A percentile compares a stretch with the other conserved stretches of the same genome.
Conservation (phyloP, 140 eudicot species). For the Cichorium intybus region DNA sequence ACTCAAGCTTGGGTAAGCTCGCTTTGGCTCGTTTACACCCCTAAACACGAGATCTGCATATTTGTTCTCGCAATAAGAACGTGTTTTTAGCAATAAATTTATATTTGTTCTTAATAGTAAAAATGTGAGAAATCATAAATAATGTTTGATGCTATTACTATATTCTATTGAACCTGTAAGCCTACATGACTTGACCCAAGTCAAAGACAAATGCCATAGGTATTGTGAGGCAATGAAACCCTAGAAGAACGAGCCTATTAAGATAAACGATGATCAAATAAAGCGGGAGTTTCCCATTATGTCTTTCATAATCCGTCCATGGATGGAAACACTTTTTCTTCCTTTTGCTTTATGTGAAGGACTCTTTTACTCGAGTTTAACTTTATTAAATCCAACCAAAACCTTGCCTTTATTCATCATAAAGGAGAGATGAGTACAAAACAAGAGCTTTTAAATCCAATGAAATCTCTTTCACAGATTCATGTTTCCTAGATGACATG, state of each 20-base stretch:
- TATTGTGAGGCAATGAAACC: neutral
- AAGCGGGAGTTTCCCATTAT: conserved; percentile 20
- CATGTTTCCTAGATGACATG: conserved; percentile 31
- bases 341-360: conserved; percentile 43
- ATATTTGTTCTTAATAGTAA: neutral
- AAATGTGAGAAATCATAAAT: neutral
- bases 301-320: conserved; percentile 25
- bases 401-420: conserved; percentile 32
- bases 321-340: conserved; percentile 36
- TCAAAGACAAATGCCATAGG: neutral
- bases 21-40: too few relatives aligned
- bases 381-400: conserved; percentile 38
- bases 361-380: conserved; percentile 32
- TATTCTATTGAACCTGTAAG: too few relatives aligned
- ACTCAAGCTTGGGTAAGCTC: too few relatives aligned
- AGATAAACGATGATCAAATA: conserved; percentile 14
- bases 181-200: neutral
- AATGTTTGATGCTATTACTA: neutral
- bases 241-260: neutral
- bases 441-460: conserved; percentile 29
- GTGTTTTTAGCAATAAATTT: neutral
- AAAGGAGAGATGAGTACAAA: conserved; percentile 33
- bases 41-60: neutral
- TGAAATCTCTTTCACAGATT: conserved; percentile 28
- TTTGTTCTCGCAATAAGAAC: neutral